Base-by-base conservation (phyloP, 179 eudicot genomes). In the Silene noctiflora region DNA sequence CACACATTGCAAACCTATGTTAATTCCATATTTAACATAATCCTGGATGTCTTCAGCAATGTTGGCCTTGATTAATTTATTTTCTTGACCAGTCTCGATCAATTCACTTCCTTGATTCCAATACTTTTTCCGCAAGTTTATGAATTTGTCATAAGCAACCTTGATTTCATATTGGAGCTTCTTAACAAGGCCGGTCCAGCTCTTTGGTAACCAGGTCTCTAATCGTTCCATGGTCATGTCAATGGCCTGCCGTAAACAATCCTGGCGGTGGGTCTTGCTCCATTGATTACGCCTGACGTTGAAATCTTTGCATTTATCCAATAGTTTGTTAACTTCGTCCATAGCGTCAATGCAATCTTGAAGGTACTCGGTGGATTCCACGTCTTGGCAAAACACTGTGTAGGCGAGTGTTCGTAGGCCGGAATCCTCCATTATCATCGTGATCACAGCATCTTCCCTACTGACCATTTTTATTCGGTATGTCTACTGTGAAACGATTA, bases 1-100 rank as follows among this genome's bases (percentile, higher is more conserved):
- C 12, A 67, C 14, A 16, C n/a, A 27, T 22, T 76, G 67, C 72
- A 76, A 19, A 73, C 78, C 21, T 53, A 67, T 31, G 33, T 67
- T 67, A 1, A 76, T 31, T 1, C 21, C 67, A 21, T 5, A 74
- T 19, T n/a, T 56, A 0, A 72, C n/a, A 29, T 29, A 29, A 29
- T 29, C 33, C 33, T 29, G 33, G 3, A 29, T 29, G 3, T 29
- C 33, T 29, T 56, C 25, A 0, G 42, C 66, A 56, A 72, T 33
- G 0, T 72, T n/a, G 9, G 65, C 46, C 48, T 56, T 72, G 20
- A 20, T 3, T 31, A 8, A 5, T 11, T 20, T 3, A 12, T 27
- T 44, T 1, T 21, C 12, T 2, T 17, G 59, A 12, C n/a, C 4
- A 29, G 33, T 53, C 14, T 16, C n/a, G 19, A 53, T 8, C n/a